Percentiles rank a stretch among this genome's conserved stretches.
These are phyloP conservation scores for Lodderomyces beijingensis DNA, from an alignment of 1,139 yeast genomes.

Conservation along the genomic window DNA sequence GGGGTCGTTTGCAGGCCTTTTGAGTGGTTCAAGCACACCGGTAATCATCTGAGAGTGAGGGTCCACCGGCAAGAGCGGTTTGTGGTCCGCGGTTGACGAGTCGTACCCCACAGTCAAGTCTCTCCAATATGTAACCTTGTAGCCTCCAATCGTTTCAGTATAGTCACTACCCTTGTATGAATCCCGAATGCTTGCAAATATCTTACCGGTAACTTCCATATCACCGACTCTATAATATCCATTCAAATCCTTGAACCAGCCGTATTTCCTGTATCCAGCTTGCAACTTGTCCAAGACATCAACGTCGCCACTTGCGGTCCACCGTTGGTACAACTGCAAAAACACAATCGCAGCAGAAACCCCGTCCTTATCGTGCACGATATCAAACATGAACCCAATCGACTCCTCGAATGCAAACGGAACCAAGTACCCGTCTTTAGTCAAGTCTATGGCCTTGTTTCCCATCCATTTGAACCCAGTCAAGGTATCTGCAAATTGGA, in stretches of 20 bases:
- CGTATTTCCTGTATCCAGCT: constrained; percentile 59
- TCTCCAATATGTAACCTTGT: constrained; percentile 62
- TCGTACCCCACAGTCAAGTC: constrained; percentile 84
- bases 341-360: constrained; percentile 78
- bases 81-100: constrained; percentile 53
- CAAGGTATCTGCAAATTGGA: constrained; percentile 71
- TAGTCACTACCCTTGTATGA: constrained; percentile 24
- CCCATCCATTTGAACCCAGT: constrained; percentile 99
- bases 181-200: constrained; percentile 51
- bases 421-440: constrained; percentile 57
- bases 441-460: constrained; percentile 74
- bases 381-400: constrained; percentile 85
- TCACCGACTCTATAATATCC: constrained; percentile 75
- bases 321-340: constrained; percentile 59
- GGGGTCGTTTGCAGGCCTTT: constrained; percentile 14
- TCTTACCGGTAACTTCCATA: constrained; percentile 43
- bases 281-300: constrained; percentile 49
- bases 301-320: constrained; percentile 32
- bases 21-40: constrained; percentile 30
- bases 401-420: constrained; percentile 97
- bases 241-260: constrained; percentile 79
- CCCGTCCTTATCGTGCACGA: constrained; percentile 94
- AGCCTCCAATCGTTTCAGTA: constrained; percentile 50
- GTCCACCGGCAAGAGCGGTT: constrained; percentile 69
- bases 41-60: constrained; percentile 84